Evolutionary conservation across 2,329 filamentous ascomycete genomes (phyloP).

Genomic region (Cercospora citrullina): DNA sequence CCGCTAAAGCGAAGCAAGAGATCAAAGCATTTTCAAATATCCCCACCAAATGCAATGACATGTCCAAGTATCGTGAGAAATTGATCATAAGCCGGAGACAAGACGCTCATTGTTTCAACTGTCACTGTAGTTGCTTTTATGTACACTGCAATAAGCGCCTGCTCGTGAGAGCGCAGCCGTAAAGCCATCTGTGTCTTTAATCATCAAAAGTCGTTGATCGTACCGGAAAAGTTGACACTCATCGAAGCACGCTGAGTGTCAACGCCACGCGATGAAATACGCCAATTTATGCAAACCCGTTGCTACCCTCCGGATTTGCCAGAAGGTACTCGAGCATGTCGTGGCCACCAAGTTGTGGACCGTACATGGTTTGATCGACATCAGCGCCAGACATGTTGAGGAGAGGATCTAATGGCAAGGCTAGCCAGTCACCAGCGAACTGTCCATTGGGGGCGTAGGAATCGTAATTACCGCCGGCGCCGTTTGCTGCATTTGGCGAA

Average conservation of each 20-base stretch:
- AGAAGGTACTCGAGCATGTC: slow-evolving; percentile 52
- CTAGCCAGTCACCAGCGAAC: slow-evolving; percentile 58
- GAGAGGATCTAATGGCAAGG: slow-evolving; percentile 61
- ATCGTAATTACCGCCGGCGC: slow-evolving; percentile 28
- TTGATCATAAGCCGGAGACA: neutral
- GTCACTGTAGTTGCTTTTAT: neutral
- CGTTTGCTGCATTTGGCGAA: slow-evolving; percentile 35
- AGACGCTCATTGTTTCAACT: neutral
- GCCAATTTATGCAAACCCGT: neutral
- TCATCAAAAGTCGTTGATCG: neutral
- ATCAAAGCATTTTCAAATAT: neutral
- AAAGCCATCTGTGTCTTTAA: neutral
- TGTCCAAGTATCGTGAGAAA: neutral
- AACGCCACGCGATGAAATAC: neutral
- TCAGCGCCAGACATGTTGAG: slow-evolving; percentile 59
- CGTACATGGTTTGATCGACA: slow-evolving; percentile 57
- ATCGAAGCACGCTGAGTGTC: neutral
- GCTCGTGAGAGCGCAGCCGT: slow-evolving; percentile 6
- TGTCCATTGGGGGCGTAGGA: slow-evolving; percentile 28
- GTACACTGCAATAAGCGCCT: neutral
- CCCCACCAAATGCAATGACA: neutral
- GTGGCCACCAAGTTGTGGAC: slow-evolving; percentile 63
- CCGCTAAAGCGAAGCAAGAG: neutral
- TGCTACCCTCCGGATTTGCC: slow-evolving; percentile 29
- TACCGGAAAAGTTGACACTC: neutral